These are phyloP conservation scores for Coniochaeta sp. DNA, from an alignment of 2,329 filamentous ascomycete genomes.

Conservation along the genomic window DNA sequence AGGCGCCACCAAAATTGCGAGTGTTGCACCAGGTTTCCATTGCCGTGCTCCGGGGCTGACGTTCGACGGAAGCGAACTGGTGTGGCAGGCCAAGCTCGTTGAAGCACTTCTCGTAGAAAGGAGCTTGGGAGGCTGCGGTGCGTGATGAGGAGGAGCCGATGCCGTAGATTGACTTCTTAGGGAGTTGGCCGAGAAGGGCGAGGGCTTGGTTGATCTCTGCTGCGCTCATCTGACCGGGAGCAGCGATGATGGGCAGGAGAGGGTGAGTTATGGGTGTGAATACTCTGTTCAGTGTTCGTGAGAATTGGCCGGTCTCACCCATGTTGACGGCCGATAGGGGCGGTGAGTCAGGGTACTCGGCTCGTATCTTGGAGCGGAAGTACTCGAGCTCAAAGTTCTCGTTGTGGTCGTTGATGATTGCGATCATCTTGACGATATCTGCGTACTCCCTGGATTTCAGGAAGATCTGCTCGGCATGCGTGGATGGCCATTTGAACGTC, in stretches of 20 bases:
- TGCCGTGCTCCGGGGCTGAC: conserved; percentile 55
- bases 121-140: conserved; percentile 61
- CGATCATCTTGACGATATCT: conserved; percentile 88
- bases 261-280: conserved; percentile 87
- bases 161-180: conserved; percentile 73
- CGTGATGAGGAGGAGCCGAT: conserved; percentile 65
- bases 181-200: conserved; percentile 71
- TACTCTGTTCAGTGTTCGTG: conserved; percentile 74
- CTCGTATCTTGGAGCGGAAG: conserved; percentile 70
- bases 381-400: conserved; percentile 89
- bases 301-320: conserved; percentile 80
- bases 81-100: conserved; percentile 82
- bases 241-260: conserved; percentile 74
- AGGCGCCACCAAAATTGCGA: conserved; percentile 73
- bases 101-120: conserved; percentile 81
- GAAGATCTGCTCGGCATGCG: conserved; percentile 66
- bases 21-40: conserved; percentile 69
- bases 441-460: conserved; percentile 65
- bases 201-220: conserved; percentile 78
- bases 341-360: conserved; percentile 60
- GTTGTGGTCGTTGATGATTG: conserved; percentile 71
- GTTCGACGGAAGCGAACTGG: conserved; percentile 68
- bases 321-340: conserved; percentile 81
- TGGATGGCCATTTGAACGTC: conserved; percentile 74
- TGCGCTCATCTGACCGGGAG: conserved; percentile 77